phyloP scores from a whole-genome alignment of 2,329 filamentous ascomycete genomes.

The Microthyrium microscopicum region DNA sequence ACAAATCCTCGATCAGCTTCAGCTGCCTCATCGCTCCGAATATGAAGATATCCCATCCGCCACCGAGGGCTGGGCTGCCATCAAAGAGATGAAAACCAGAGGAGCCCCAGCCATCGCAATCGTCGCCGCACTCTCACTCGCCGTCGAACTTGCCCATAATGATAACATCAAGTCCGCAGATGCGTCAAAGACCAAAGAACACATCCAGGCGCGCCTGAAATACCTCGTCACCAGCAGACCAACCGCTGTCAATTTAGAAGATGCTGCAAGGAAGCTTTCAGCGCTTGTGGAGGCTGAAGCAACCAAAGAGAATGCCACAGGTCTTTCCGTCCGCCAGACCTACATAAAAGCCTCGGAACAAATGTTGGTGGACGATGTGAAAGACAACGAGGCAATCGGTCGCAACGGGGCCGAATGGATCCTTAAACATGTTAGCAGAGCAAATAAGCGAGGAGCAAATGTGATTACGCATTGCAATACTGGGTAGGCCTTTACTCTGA shows the following conservation, averaged over 20 bases:
- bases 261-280: constrained; percentile 72
- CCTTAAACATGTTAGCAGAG: constrained; percentile 32
- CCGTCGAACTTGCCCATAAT: constrained; percentile 56
- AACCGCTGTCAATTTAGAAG: constrained; percentile 86
- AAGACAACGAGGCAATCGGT: constrained; percentile 78
- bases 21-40: constrained; percentile 61
- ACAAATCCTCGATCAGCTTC: constrained; percentile 69
- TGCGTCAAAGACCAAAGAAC: constrained; percentile 35
- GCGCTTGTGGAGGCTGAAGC: constrained; percentile 38
- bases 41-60: constrained; percentile 57
- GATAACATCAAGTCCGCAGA: constrained; percentile 29
- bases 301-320: constrained; percentile 25
- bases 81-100: constrained; percentile 62
- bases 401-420: constrained; percentile 74
- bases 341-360: constrained; percentile 70
- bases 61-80: constrained; percentile 66
- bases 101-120: constrained; percentile 94
- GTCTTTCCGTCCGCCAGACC: constrained; percentile 42
- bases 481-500: constrained; percentile 38
- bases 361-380: constrained; percentile 73
- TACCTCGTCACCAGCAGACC: constrained; percentile 81
- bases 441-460: constrained; percentile 39
- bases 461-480: constrained; percentile 97
- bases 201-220: constrained; percentile 53
- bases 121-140: constrained; percentile 78